phyloP scores from a whole-genome alignment of 164 flowering plant species.

The Piper longum region DNA sequence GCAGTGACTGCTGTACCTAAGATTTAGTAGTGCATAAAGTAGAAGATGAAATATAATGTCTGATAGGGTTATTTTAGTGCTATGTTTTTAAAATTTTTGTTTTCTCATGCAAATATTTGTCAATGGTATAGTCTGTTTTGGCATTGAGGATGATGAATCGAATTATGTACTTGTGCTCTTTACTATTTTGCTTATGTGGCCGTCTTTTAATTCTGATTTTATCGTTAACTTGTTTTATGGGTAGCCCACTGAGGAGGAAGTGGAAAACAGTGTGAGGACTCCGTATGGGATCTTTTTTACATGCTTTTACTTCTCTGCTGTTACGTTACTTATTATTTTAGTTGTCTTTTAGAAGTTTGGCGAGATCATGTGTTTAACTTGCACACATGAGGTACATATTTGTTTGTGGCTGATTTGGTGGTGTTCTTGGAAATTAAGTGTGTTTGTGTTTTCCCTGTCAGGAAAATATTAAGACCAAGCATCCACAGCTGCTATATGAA shows the following conservation, averaged over 20 bases:
- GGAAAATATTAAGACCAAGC: slow-evolving; percentile 93
- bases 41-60: not conserved
- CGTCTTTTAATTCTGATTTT: too few relatives aligned
- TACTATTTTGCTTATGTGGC: too few relatives aligned
- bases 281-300: not conserved
- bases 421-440: not conserved
- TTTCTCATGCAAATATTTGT: not conserved
- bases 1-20: not conserved
- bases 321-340: not conserved
- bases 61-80: not conserved
- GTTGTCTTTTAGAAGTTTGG: not conserved
- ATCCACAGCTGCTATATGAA: slow-evolving; percentile 79
- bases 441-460: slow-evolving; percentile 11
- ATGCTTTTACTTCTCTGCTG: not conserved
- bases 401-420: not conserved
- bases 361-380: not conserved
- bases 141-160: not conserved
- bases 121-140: not conserved
- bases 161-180: not conserved
- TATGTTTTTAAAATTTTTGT: not conserved
- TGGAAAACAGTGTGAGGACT: not conserved
- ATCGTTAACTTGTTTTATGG: too few relatives aligned
- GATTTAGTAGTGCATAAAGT: not conserved
- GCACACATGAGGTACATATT: not conserved
- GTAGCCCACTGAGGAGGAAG: not conserved